Evolutionary conservation across 805 yeast species (phyloP).

Genomic region (Kazachstania bromeliacearum): DNA sequence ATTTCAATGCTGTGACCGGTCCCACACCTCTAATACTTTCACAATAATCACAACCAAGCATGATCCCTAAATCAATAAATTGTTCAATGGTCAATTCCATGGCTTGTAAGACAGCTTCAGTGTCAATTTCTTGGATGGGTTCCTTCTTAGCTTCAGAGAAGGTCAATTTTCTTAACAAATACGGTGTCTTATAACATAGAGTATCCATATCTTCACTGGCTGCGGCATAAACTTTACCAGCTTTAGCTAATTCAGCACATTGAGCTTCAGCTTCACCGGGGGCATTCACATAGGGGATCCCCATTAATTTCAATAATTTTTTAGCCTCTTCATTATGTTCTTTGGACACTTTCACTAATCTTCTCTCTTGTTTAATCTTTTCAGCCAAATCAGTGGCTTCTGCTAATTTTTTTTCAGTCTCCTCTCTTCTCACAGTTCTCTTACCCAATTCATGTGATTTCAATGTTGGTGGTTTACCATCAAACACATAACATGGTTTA

Average conservation of each 20-base stretch:
- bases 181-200: constrained; percentile 81
- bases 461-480: constrained; percentile 93
- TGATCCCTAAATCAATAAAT: constrained; percentile 84
- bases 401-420: constrained; percentile 67
- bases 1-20: constrained; percentile 84
- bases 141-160: constrained; percentile 89
- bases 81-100: constrained; percentile 62
- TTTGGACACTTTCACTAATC: constrained; percentile 80
- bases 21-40: constrained; percentile 94
- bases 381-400: constrained; percentile 67
- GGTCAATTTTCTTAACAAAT: constrained; percentile 76
- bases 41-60: constrained; percentile 95
- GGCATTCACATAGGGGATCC: constrained; percentile 86
- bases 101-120: constrained; percentile 60
- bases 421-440: constrained; percentile 70
- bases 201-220: constrained; percentile 99
- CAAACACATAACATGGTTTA: constrained; percentile 94
- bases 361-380: constrained; percentile 63
- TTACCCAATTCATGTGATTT: constrained; percentile 90
- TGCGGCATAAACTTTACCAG: constrained; percentile 91
- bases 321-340: constrained; percentile 95
- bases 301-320: constrained; percentile 73
- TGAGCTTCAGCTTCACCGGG: constrained; percentile 99
- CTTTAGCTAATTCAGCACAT: constrained; percentile 84
- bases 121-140: constrained; percentile 78